Evolutionary conservation across 306 rosid genomes (phyloP).

Genomic region (Spatholobus suberectus): DNA sequence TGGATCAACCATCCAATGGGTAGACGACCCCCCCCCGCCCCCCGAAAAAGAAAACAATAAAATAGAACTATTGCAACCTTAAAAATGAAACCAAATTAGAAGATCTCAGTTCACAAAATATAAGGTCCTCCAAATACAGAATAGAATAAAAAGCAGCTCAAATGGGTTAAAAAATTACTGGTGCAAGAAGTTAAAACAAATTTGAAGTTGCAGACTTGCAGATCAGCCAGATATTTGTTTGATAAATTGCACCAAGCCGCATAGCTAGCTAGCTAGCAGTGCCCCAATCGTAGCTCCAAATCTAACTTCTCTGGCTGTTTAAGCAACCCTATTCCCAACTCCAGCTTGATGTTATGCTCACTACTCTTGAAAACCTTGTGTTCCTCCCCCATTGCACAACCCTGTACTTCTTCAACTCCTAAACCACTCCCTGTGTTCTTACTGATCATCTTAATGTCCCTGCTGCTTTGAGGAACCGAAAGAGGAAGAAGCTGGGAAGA

Average conservation of each 20-base stretch:
- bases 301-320: constrained; percentile 68
- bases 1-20: constrained; percentile 34
- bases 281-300: constrained; percentile 85
- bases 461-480: constrained; percentile 41
- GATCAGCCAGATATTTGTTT: constrained; percentile 4
- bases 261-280: constrained; percentile 25
- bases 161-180: constrained; percentile 25
- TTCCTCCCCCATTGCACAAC: constrained; percentile 31
- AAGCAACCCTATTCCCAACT: constrained; percentile 60
- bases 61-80: constrained; percentile 24
- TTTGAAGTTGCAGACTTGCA: not conserved
- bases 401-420: constrained; percentile 35
- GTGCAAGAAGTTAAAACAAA: constrained; percentile 37
- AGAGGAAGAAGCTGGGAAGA: constrained; percentile 33
- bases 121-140: constrained; percentile 24
- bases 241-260: constrained; percentile 12
- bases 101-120: not conserved
- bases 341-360: constrained; percentile 56
- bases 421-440: constrained; percentile 22
- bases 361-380: constrained; percentile 43
- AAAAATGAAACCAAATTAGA: constrained; percentile 9
- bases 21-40: not conserved
- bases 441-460: constrained; percentile 10
- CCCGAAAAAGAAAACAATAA: not conserved
- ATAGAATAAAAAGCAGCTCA: not conserved